Evolutionary conservation across 2,329 filamentous ascomycete species (phyloP), one percentile per base, ranked within the genome.

Genomic region (Hyphodiscus sp.): DNA sequence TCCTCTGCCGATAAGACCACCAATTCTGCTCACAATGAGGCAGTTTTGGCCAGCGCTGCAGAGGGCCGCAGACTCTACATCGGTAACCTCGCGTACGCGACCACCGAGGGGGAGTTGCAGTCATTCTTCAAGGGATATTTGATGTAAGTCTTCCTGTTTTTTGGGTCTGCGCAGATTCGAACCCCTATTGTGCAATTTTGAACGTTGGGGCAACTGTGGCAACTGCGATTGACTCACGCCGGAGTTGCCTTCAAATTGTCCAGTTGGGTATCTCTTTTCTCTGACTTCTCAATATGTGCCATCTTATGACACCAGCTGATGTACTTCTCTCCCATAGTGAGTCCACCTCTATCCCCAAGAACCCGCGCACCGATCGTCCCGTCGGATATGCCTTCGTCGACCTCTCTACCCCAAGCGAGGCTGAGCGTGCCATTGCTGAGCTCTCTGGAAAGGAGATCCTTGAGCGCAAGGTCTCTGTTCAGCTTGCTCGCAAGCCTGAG

Each of bases 41-140:
- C 91, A 74, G 91, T 94, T 71, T 86, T 94, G 74, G 90, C 91
- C 77, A 96, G 91, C 79, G 94, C 94, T 75, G 91, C 92, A 76
- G 94, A 99, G 82, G 92, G 94, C 75, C 90, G 94, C 81, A 90
- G 94, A 80, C 87, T 99, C 70, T 99, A 99, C 81, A 97, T 99
- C 81, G 94, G 94, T 82, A 99, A 99, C 83, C 89, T 99, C 85
- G 94, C 94, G 71, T 99, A 99, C 76, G 91, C 92, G 86, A 97
- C 94, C 86, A 96, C 91, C 75, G 94, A 97, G 89, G 94, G 89
- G 87, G 91, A 96, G 86, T 90, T 99, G 83, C 96, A 95, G 83
- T 89, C 94, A 69, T 99, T 99, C 84, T 99, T 99, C 87, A 92
- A 94, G 83, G 89, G 86, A 76, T 97, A 96, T 83, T 87, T 94